These are phyloP conservation scores for Pisolithus marmoratus DNA, from an alignment of 768 basidiomycete genomes.

Conservation along the genomic window DNA sequence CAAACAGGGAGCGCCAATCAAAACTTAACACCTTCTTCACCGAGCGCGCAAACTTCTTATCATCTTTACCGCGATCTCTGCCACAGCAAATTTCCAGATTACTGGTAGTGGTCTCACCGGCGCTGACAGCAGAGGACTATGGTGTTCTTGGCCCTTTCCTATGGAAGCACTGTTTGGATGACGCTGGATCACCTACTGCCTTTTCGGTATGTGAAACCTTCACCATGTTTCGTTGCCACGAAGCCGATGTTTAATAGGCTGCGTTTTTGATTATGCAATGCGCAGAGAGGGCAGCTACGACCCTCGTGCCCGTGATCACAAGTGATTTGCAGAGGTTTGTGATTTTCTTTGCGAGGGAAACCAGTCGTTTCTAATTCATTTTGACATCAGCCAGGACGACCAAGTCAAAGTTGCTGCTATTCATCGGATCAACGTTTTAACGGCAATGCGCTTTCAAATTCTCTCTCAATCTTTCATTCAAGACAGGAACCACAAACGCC, in stretches of 20 bases:
- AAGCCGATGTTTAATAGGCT: slow-evolving; percentile 30
- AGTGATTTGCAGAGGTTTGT: slow-evolving; percentile 50
- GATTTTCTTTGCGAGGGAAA: slow-evolving; percentile 2
- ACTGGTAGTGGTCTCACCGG: slow-evolving; percentile 55
- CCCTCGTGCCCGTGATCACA: slow-evolving; percentile 46
- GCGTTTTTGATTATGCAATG: slow-evolving; percentile 70
- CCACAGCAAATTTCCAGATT: slow-evolving; percentile 47
- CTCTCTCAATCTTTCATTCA: slow-evolving; percentile 53
- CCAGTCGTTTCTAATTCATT: not conserved
- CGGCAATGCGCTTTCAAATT: slow-evolving; percentile 68
- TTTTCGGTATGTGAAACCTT: slow-evolving; percentile 40
- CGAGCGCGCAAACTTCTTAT: slow-evolving; percentile 34
- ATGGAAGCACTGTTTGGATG: slow-evolving; percentile 50
- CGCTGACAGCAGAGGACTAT: slow-evolving; percentile 47
- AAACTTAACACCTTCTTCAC: slow-evolving; percentile 33
- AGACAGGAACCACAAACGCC: slow-evolving; percentile 54
- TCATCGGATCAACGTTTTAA: slow-evolving; percentile 47
- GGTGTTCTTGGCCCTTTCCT: slow-evolving; percentile 46
- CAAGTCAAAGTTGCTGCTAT: slow-evolving; percentile 45
- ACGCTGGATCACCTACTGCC: slow-evolving; percentile 35
- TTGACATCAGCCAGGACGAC: slow-evolving; percentile 2
- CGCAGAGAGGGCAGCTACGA: slow-evolving; percentile 52
- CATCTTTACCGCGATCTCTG: slow-evolving; percentile 42
- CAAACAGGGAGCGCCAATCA: slow-evolving; percentile 11
- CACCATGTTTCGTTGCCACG: not conserved